Base-by-base conservation (phyloP, 768 basidiomycete species). In the Pisolithus tinctorius region DNA sequence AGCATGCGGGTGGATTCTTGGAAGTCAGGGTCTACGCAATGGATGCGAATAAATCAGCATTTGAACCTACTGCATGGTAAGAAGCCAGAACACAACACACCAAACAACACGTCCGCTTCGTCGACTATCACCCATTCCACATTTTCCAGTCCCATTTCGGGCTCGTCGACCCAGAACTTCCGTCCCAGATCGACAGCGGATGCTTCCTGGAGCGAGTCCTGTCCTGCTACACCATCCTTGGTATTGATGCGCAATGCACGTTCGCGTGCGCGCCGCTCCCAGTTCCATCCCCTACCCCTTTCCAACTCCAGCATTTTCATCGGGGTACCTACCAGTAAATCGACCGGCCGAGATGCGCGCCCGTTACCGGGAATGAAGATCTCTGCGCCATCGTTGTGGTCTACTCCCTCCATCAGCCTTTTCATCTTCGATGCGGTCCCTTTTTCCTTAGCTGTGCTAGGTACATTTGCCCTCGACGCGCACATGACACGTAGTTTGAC, bases 71-170 rank as follows among this genome's bases (percentile, higher is more conserved):
- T 34, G 11, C 34, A 34, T 34, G 13, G 26, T 38, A 30, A 26
- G 36, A 6, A 20, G 17, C 3, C 8, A 41, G 31, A 9, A 67
- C 78, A 20, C 20, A 20, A 20, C 20, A 46, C 56, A 89, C 93
- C 90, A 48, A 95, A 85, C 11, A 94, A 71, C 45, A 96, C 81
- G 63, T 95, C 93, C 0, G 93, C 93, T 62, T 96, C 93, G 54
- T 96, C 93, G 1, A 95, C 72, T 3, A 94, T 74, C 6, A 95
- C 84, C 91, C 91, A 95, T 59, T 95, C 90, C 1, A 94, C 71
- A 45, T 81, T 77, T 47, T 75, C 76, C 23, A 92, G 67, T 2
- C 82, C 76, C 69, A 89, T 76, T 60, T 83, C 75, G 4, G 80
- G 75, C 43, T 75, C 70, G 20, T 74, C 74, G 58, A 58, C 74